Percentiles rank a stretch among this genome's conserved stretches.
phyloP scores from a whole-genome alignment of 768 basidiomycete species.

The Tephrocybe rancida region DNA sequence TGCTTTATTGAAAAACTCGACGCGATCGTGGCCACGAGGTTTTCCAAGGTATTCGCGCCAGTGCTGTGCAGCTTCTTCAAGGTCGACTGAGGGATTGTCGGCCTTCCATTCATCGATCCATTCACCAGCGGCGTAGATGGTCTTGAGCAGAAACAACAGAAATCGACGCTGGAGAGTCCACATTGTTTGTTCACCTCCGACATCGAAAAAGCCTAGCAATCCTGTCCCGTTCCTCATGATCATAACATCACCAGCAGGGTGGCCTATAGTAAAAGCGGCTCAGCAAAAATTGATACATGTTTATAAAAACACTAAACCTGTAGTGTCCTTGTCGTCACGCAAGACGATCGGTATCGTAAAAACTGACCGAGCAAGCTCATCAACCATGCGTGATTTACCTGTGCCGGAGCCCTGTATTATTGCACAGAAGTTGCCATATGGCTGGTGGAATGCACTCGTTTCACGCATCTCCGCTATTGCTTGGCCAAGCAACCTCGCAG shows the following conservation, averaged over 20 bases:
- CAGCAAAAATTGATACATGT: background rate
- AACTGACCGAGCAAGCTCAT: slow-evolving; percentile 1
- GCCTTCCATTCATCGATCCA: background rate
- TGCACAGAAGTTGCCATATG: slow-evolving; percentile 36
- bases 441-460: background rate
- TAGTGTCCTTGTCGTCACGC: background rate
- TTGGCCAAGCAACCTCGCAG: background rate
- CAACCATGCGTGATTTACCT: slow-evolving; percentile 10
- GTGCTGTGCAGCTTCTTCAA: too few species aligned
- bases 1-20: background rate
- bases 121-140: background rate
- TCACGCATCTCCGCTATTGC: background rate
- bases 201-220: too few species aligned
- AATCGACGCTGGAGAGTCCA: background rate
- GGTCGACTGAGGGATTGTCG: too few species aligned
- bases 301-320: background rate
- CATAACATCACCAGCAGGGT: background rate
- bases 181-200: background rate
- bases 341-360: slow-evolving; percentile 1
- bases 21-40: background rate
- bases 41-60: background rate
- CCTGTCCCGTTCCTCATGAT: too few species aligned
- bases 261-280: background rate
- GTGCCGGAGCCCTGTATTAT: slow-evolving; percentile 14
- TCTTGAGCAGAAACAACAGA: background rate